Percentiles rank a stretch among this genome's conserved stretches.
Conservation (phyloP, 1,284 basidiomycete genomes). For the Moniliella sp. region DNA sequence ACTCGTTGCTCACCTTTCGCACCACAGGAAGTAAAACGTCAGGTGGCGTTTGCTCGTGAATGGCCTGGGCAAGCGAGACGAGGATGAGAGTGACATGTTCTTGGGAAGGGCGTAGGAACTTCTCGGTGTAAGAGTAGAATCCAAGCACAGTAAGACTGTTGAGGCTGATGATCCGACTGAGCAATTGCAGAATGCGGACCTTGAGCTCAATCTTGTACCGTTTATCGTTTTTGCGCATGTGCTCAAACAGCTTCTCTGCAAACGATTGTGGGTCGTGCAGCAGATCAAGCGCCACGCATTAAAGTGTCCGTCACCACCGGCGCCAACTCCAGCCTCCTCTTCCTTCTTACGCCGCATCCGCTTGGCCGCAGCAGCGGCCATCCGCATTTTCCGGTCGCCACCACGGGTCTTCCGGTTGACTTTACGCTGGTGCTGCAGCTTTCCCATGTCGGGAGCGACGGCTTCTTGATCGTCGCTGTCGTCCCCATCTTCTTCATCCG, state of each 20-base stretch:
- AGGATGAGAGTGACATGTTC: slow-evolving; percentile 81
- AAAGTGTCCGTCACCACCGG: slow-evolving; percentile 27
- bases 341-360: slow-evolving; percentile 13
- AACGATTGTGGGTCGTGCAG: slow-evolving; percentile 89
- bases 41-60: slow-evolving; percentile 83
- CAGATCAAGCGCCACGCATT: slow-evolving; percentile 87
- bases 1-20: slow-evolving; percentile 76
- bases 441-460: slow-evolving; percentile 13
- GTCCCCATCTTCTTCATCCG: slow-evolving; percentile 8
- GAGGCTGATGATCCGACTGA: slow-evolving; percentile 76
- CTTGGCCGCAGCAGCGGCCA: slow-evolving; percentile 17
- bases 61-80: slow-evolving; percentile 78
- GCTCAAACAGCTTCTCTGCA: slow-evolving; percentile 77
- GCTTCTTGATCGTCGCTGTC: slow-evolving; percentile 10
- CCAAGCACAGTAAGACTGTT: slow-evolving; percentile 81
- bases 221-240: slow-evolving; percentile 51
- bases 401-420: slow-evolving; percentile 27
- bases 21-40: slow-evolving; percentile 74
- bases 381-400: slow-evolving; percentile 24
- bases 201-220: slow-evolving; percentile 69
- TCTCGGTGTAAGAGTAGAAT: slow-evolving; percentile 90
- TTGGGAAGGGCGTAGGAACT: slow-evolving; percentile 67
- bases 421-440: slow-evolving; percentile 24
- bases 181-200: slow-evolving; percentile 84
- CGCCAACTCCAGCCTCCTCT: slow-evolving; percentile 10